A percentile compares a stretch with the other conserved stretches of the same genome.
These are phyloP conservation scores for sweet orange (Citrus sinensis) DNA, from an alignment of 345 rosid species.

Conservation along the genomic window DVS_A1.0 CM039162.1:25209001-25209500, in stretches of 20 bases:
- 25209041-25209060: constrained; percentile 48
- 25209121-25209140: constrained; percentile 42
- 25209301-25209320: background rate
- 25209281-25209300: background rate
- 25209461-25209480: background rate
- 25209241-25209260: background rate
- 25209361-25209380: background rate
- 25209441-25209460: background rate
- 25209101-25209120: constrained; percentile 24
- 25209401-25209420: background rate
- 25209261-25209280: background rate
- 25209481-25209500: background rate
- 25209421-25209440: background rate
- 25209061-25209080: constrained; percentile 54
- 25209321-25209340: background rate
- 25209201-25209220: constrained; percentile 20
- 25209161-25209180: constrained; percentile 46
- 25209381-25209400: background rate
- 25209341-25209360: background rate
- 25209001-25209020: constrained; percentile 5
- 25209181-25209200: constrained; percentile 48
- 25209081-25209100: constrained; percentile 45
- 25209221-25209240: background rate
- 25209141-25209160: constrained; percentile 60
- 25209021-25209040: constrained; percentile 7